phyloP scores from a whole-genome alignment of 257 asterid species.

The Nicotiana tomentosiformis region DNA sequence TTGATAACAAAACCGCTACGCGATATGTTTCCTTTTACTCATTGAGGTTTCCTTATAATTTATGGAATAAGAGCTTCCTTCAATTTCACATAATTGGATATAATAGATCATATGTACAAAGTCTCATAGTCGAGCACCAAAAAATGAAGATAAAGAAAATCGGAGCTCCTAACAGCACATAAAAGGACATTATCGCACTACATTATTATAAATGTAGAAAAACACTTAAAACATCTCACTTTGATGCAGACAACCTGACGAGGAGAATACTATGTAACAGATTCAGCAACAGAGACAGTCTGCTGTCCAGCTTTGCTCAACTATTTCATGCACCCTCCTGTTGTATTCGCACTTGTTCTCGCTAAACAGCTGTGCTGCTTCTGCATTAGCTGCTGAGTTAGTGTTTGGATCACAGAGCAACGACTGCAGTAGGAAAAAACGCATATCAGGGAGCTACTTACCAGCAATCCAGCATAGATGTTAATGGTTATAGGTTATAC shows the following conservation, averaged over 20 bases:
- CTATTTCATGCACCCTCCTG: conserved; percentile 73
- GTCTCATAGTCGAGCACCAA: conserved; percentile 15
- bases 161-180: conserved; percentile 24
- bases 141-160: conserved; percentile 20
- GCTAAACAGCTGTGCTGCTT: conserved; percentile 71
- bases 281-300: conserved; percentile 29
- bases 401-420: conserved; percentile 77
- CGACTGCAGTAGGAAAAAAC: conserved; percentile 38
- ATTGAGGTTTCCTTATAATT: background rate
- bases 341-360: conserved; percentile 83
- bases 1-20: background rate
- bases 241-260: conserved; percentile 23
- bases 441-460: background rate
- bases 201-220: conserved; percentile 15
- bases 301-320: conserved; percentile 88
- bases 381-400: conserved; percentile 77
- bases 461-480: background rate
- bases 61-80: background rate
- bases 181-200: conserved; percentile 14
- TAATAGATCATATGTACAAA: conserved; percentile 37
- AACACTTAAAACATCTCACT: conserved; percentile 10
- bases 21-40: background rate
- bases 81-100: conserved; percentile 5
- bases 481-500: background rate
- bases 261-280: conserved; percentile 18